Percentiles rank a stretch among this genome's conserved stretches.
Evolutionary conservation across 176 grass and related monocot species (phyloP).

Genomic region (Oryza longistaminata): DNA sequence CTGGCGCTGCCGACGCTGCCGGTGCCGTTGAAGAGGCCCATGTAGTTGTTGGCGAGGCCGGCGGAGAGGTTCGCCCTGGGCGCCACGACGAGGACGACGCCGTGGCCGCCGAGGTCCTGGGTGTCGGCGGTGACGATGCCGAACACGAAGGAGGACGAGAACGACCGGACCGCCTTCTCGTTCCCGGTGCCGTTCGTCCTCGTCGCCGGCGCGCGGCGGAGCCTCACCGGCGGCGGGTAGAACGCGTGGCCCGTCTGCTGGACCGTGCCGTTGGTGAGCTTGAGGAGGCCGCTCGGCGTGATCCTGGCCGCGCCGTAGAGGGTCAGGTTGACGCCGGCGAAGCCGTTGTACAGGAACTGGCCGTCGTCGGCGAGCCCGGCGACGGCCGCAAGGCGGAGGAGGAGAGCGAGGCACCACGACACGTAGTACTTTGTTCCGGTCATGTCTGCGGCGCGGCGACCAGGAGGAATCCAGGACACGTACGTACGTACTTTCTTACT

Average conservation of each 20-base stretch:
- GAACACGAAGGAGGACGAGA: constrained; percentile 39
- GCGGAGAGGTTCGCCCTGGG: neutral
- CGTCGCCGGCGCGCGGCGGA: neutral
- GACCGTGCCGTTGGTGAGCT: constrained; percentile 18
- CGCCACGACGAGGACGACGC: constrained; percentile 15
- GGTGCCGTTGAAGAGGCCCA: constrained; percentile 11
- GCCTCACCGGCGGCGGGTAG: constrained; percentile 5
- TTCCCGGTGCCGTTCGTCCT: neutral
- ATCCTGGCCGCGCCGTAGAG: neutral
- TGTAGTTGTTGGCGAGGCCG: neutral
- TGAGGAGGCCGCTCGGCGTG: neutral
- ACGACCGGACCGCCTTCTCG: constrained; percentile 1
- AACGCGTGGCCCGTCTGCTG: constrained; percentile 22
- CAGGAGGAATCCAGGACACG: too few relatives aligned
- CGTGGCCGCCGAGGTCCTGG: constrained; percentile 11
- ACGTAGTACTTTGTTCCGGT: neutral
- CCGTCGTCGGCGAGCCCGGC: neutral
- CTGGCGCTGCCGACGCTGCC: neutral
- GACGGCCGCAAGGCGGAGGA: neutral
- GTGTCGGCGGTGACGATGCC: neutral
- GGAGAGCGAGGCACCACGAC: neutral
- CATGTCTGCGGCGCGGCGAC: neutral
- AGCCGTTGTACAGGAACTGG: constrained; percentile 15
- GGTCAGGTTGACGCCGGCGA: neutral
- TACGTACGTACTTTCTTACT: neutral